Evolutionary conservation across 306 rosid genomes (phyloP).

Genomic region (Prunus mongolica): DNA sequence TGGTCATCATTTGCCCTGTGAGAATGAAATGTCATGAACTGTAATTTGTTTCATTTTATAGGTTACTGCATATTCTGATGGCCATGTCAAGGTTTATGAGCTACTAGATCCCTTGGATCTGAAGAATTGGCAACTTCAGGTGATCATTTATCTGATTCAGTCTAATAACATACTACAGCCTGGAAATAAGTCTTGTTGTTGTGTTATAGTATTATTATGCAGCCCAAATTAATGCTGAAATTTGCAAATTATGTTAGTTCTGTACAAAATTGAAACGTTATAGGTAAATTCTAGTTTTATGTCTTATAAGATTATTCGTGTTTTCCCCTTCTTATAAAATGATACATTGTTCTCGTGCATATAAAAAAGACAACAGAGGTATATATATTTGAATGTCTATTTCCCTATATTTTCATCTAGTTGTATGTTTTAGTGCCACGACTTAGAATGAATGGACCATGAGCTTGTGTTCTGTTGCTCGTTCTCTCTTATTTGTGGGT

Average conservation of each 20-base stretch:
- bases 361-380: no score
- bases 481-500: not conserved
- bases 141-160: no score
- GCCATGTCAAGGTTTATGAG: slow-evolving; percentile 26
- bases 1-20: not conserved
- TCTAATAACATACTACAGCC: no score
- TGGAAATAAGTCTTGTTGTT: not conserved
- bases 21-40: not conserved
- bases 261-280: not conserved
- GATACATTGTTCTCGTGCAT: not conserved
- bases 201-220: not conserved
- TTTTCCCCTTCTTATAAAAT: not conserved
- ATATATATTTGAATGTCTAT: not conserved
- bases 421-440: not conserved
- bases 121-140: no score
- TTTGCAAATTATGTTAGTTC: not conserved
- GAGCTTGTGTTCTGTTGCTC: not conserved
- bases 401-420: not conserved
- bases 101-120: slow-evolving; percentile 72
- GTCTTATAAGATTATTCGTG: not conserved
- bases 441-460: not conserved
- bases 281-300: not conserved
- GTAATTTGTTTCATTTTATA: not conserved
- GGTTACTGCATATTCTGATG: not conserved
- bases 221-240: not conserved